A percentile compares a stretch with the other conserved stretches of the same genome.
These are phyloP conservation scores for Gymnopilus junonius DNA, from an alignment of 768 basidiomycete species.

Conservation along the genomic window DNA sequence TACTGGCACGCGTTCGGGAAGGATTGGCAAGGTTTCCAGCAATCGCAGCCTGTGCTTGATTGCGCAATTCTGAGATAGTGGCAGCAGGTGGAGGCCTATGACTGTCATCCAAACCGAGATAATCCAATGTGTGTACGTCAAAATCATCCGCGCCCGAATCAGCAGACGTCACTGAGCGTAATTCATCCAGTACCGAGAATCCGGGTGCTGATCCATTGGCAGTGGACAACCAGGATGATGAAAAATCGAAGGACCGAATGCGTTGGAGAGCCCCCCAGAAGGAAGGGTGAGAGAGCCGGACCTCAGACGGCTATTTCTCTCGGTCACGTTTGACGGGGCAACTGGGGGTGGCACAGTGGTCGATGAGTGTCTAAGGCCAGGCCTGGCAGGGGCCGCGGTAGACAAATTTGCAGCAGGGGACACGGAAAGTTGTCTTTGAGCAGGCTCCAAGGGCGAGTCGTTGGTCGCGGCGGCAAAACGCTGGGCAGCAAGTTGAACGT, in stretches of 20 bases:
- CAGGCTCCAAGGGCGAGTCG: conserved; percentile 48
- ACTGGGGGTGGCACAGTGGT: conserved; percentile 65
- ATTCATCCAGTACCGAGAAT: conserved; percentile 74
- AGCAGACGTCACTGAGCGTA: conserved; percentile 79
- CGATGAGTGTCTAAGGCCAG: conserved; percentile 74
- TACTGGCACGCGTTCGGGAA: conserved; percentile 83
- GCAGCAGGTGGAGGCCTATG: conserved; percentile 80
- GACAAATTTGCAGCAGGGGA: conserved; percentile 44
- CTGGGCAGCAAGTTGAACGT: conserved; percentile 87
- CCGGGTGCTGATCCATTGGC: conserved; percentile 59
- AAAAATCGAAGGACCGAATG: conserved; percentile 91
- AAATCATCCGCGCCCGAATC: conserved; percentile 86
- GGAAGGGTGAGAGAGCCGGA: conserved; percentile 93
- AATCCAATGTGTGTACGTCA: conserved; percentile 94
- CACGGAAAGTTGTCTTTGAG: conserved; percentile 29
- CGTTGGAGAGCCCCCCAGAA: conserved; percentile 73
- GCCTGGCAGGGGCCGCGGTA: conserved; percentile 56
- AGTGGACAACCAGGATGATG: conserved; percentile 84
- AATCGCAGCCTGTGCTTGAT: conserved; percentile 89
- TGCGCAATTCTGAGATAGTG: conserved; percentile 86
- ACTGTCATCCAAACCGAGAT: conserved; percentile 86
- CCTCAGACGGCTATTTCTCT: conserved; percentile 82
- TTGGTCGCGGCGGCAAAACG: conserved; percentile 72
- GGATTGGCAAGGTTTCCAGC: conserved; percentile 82
- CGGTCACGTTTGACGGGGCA: conserved; percentile 53